Base-by-base conservation (phyloP, 371 early-diverging fungal genomes). In the Circinella umbellata region DNA sequence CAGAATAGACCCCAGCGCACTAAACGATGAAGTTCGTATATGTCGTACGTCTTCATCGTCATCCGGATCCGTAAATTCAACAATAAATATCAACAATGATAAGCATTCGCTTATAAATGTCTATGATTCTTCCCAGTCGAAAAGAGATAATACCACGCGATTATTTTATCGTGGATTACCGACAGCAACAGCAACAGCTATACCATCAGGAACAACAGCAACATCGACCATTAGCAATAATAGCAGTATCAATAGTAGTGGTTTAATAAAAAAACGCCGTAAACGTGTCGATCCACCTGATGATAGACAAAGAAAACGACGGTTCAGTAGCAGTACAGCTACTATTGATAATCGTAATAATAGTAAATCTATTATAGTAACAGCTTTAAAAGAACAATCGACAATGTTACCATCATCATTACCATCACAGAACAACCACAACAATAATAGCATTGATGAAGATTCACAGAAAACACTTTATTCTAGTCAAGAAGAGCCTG, bases 21-120 rank as follows among this genome's bases (percentile, higher is more conserved):
- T 27, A 13, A 51, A 59, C 11, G 74, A 74, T 66, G 71, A 74
- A 66, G 74, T 74, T 1, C 71, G 64, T 53, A 51, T 71, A 37
- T 74, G 69, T 27, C 63, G 61, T 11, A 49, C 55, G 13, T 59
- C 51, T 4, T 51, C 51, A 42, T 42, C 51, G 15, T 4, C 51
- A 51, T 27, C 27, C 27, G 27, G 27, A 27, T 27, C 27, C 27
- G 51, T 15, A 9, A 42, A 42, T 42, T 42, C 42, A 11, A 51
- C 15, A n/a, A 51, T 15, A n/a, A 15, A 8, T 13, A 51, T n/a
- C 4, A 15, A 66, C 5, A 42, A 36, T 37, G 70, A 70, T 13
- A 61, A 36, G 42, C 63, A 69, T 42, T 66, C 69, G 1, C 71
- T 73, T 36, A 38, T 70, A 61, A 59, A 70, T 6, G 69, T 63